These are phyloP conservation scores for Paecilomyces dactylethromorphus DNA, from an alignment of 2,329 filamentous ascomycete species.

Conservation along the genomic window DNA sequence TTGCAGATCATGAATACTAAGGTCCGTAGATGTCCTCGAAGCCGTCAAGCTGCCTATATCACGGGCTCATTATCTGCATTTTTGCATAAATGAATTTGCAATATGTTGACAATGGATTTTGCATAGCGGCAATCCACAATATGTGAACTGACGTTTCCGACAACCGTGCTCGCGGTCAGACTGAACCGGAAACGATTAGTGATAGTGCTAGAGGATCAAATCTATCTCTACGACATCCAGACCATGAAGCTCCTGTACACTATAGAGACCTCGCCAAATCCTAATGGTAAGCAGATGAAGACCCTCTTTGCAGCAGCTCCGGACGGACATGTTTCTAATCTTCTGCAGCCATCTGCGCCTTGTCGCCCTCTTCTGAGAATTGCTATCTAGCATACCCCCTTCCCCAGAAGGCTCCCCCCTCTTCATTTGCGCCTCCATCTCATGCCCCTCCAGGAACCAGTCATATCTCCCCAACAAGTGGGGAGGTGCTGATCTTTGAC, in stretches of 20 bases:
- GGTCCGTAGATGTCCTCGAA: conserved; percentile 43
- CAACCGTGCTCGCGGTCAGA: conserved; percentile 88
- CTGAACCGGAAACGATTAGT: conserved; percentile 91
- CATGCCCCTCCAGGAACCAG: conserved; percentile 73
- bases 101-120: conserved; percentile 8
- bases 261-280: conserved; percentile 90
- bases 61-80: background rate
- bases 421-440: conserved; percentile 55
- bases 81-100: background rate
- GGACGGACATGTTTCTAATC: conserved; percentile 8
- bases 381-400: conserved; percentile 94
- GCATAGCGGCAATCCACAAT: conserved; percentile 69
- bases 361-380: conserved; percentile 90
- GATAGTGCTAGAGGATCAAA: conserved; percentile 89
- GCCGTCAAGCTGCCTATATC: background rate
- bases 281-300: conserved; percentile 49
- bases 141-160: conserved; percentile 96
- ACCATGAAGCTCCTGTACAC: conserved; percentile 95
- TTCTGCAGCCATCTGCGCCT: conserved; percentile 68
- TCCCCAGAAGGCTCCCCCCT: conserved; percentile 55
- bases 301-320: background rate
- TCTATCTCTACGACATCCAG: conserved; percentile 97
- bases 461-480: conserved; percentile 76
- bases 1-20: conserved; percentile 97
- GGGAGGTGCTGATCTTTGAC: conserved; percentile 90